A percentile compares a stretch with the other conserved stretches of the same genome.
Conservation (phyloP, 352 stramenopile genomes). For the Phytophthora pseudosyringae region DNA sequence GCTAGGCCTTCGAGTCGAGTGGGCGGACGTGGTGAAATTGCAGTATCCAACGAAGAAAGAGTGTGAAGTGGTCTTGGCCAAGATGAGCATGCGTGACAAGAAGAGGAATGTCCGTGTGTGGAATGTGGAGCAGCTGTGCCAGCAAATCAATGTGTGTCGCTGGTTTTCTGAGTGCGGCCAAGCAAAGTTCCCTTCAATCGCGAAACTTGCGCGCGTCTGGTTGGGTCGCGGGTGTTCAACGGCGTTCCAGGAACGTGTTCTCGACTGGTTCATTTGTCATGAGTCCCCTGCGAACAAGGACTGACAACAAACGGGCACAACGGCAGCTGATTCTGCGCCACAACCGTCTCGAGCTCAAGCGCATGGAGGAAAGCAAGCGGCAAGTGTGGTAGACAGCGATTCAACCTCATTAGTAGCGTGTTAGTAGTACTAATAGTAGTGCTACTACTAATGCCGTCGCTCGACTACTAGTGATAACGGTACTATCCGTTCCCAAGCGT, state of each 20-base stretch:
- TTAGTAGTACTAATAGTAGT: background rate
- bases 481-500: too few species aligned
- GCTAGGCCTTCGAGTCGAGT: background rate
- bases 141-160: background rate
- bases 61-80: background rate
- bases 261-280: conserved; percentile 10
- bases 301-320: conserved; percentile 5
- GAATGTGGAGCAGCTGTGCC: conserved; percentile 5
- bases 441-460: too few species aligned
- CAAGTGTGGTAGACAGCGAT: background rate
- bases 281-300: background rate
- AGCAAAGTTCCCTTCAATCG: conserved; percentile 1
- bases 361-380: conserved; percentile 1
- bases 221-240: background rate
- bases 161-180: conserved; percentile 2
- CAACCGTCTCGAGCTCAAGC: background rate
- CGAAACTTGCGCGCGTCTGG: conserved; percentile 2
- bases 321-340: conserved; percentile 1
- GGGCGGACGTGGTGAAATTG: background rate
- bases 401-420: background rate
- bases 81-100: background rate
- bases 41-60: conserved; percentile 1
- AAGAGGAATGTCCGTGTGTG: background rate
- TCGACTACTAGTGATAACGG: too few species aligned
- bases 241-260: conserved; percentile 7